Percentiles rank a stretch among this genome's conserved stretches.
Evolutionary conservation across 768 basidiomycete species (phyloP).

Genomic region (Russula foetens): DNA sequence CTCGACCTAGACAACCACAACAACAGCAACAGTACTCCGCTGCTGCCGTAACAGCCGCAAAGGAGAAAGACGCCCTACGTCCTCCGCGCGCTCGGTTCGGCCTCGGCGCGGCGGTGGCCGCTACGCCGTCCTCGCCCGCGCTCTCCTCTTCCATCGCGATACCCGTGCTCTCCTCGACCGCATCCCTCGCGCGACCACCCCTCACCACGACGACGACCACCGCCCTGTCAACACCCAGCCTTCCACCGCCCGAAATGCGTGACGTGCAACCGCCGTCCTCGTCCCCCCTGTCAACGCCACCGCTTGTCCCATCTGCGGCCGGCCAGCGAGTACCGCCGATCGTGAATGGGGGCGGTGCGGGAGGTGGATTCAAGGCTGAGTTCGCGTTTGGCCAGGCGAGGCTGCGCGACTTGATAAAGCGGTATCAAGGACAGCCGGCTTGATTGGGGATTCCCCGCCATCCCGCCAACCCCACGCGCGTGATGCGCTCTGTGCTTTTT

Average conservation of each 20-base stretch:
- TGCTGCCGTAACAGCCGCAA: background rate
- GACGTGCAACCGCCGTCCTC: too few relatives aligned
- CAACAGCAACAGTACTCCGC: background rate
- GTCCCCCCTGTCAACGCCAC: too few relatives aligned
- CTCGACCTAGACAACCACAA: background rate
- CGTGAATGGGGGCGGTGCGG: background rate
- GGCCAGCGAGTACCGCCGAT: slow-evolving; percentile 1
- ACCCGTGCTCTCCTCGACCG: slow-evolving; percentile 68
- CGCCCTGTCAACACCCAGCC: background rate
- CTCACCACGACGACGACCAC: background rate
- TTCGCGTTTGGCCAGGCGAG: slow-evolving; percentile 72
- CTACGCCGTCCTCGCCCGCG: slow-evolving; percentile 18
- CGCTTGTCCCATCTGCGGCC: background rate
- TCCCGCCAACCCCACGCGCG: too few relatives aligned
- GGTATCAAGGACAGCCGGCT: slow-evolving; percentile 49
- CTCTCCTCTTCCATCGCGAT: slow-evolving; percentile 66
- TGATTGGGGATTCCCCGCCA: background rate
- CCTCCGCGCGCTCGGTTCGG: background rate
- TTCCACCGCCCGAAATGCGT: slow-evolving; percentile 18
- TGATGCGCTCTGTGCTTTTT: too few relatives aligned
- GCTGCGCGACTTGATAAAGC: slow-evolving; percentile 71
- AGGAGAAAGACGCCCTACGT: background rate
- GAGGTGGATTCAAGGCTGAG: slow-evolving; percentile 30
- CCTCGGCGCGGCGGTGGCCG: slow-evolving; percentile 8
- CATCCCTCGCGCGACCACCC: slow-evolving; percentile 55